Evolutionary conservation across 805 yeast genomes (phyloP).

Genomic region (Debaryomyces maramus): DNA sequence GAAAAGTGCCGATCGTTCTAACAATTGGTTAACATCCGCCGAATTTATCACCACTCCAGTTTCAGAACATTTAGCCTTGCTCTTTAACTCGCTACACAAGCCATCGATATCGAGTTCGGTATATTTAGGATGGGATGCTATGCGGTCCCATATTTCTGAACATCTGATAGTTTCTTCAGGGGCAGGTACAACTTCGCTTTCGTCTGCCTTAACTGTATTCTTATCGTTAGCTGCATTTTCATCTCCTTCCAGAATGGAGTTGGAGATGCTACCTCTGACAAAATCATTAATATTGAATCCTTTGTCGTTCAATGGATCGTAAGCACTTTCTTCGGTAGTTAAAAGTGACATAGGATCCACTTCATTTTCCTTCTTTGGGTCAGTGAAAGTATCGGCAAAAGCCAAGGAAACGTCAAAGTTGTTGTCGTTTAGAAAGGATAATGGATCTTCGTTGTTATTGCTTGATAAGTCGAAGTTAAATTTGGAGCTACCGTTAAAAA

Average conservation of each 20-base stretch:
- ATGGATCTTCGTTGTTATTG: conserved; percentile 35
- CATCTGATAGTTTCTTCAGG: conserved; percentile 66
- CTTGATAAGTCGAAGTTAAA: conserved; percentile 13
- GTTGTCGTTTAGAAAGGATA: conserved; percentile 48
- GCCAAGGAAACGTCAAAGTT: conserved; percentile 57
- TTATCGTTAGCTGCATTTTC: conserved; percentile 10
- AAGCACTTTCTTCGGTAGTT: conserved; percentile 56
- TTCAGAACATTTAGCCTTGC: conserved; percentile 94
- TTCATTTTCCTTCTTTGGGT: conserved; percentile 16
- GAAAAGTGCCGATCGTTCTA: conserved; percentile 30
- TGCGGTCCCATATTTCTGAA: conserved; percentile 93
- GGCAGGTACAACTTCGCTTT: conserved; percentile 63
- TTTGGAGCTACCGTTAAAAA: conserved; percentile 12
- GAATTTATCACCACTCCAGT: conserved; percentile 85
- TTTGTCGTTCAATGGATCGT: conserved; percentile 50
- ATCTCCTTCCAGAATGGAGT: conserved; percentile 22
- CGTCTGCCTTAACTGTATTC: conserved; percentile 20
- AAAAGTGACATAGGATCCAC: conserved; percentile 42
- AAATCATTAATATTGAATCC: conserved; percentile 41
- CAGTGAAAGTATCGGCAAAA: conserved; percentile 30
- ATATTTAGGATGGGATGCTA: conserved; percentile 90
- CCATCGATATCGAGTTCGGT: conserved; percentile 94
- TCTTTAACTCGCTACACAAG: conserved; percentile 81
- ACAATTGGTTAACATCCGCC: conserved; percentile 65
- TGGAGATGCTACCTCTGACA: conserved; percentile 31